phyloP scores from a whole-genome alignment of 495 filamentous ascomycete species.

The Daldinia childiae region DNA sequence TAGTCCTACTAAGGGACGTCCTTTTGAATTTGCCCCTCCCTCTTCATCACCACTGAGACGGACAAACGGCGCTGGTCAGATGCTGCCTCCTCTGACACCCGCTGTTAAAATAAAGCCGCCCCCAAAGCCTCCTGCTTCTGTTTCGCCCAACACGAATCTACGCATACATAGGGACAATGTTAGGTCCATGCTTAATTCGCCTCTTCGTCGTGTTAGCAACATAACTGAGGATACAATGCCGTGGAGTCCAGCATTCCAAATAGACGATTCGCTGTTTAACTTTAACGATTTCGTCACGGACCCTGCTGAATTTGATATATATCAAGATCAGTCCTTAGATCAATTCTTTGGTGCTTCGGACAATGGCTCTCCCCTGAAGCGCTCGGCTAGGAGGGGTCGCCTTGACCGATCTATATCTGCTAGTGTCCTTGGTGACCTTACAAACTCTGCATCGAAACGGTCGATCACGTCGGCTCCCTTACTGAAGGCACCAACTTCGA shows the following conservation, averaged over 20 bases:
- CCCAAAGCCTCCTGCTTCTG: constrained; percentile 81
- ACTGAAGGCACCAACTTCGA: constrained; percentile 55
- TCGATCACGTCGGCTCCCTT: constrained; percentile 56
- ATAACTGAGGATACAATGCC: constrained; percentile 62
- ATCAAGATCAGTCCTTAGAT: constrained; percentile 66
- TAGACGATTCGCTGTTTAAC: constrained; percentile 55
- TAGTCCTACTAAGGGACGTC: constrained; percentile 76
- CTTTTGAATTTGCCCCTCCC: constrained; percentile 55
- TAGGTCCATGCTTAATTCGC: constrained; percentile 87
- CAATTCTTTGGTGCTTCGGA: constrained; percentile 61
- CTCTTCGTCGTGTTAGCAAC: constrained; percentile 75
- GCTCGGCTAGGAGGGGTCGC: constrained; percentile 70
- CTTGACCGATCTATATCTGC: constrained; percentile 66
- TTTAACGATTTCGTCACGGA: constrained; percentile 62
- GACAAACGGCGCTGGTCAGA: constrained; percentile 62
- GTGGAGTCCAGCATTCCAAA: constrained; percentile 82
- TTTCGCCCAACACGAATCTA: constrained; percentile 95
- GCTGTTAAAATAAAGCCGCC: constrained; percentile 86
- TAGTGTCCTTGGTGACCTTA: constrained; percentile 74
- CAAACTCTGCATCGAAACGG: constrained; percentile 61
- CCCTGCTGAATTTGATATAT: constrained; percentile 72
- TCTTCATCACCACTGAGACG: constrained; percentile 71
- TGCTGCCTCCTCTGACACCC: constrained; percentile 85
- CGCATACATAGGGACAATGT: constrained; percentile 89
- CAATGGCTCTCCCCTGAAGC: constrained; percentile 80